These are phyloP conservation scores for Xylaria sp. DNA, from an alignment of 495 filamentous ascomycete species.

Conservation along the genomic window DNA sequence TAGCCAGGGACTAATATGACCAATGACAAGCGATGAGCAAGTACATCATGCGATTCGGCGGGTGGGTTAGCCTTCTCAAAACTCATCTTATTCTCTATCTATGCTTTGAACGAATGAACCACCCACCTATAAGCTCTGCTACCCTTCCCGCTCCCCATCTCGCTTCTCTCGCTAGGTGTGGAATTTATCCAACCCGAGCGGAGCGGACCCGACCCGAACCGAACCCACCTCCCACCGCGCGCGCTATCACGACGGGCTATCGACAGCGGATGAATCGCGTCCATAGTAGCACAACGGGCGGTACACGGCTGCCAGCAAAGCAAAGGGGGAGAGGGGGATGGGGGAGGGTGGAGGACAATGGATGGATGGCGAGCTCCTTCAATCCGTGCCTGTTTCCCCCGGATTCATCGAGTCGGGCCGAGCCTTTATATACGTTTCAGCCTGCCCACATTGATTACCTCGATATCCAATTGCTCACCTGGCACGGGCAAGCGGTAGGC, in stretches of 20 bases:
- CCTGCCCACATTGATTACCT: neutral
- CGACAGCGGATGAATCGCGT: neutral
- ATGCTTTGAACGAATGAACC: neutral
- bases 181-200: slow-evolving; percentile 13
- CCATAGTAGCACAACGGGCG: neutral
- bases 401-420: slow-evolving; percentile 2
- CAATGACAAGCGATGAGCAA: neutral
- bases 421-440: neutral
- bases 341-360: neutral
- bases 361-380: neutral
- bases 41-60: neutral
- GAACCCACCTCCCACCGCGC: neutral
- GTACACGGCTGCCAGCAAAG: slow-evolving; percentile 1
- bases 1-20: neutral
- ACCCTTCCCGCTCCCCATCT: neutral
- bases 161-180: neutral
- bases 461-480: neutral
- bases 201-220: neutral
- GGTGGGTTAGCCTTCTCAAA: neutral
- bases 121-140: neutral
- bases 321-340: neutral
- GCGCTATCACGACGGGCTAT: too few species aligned
- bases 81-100: neutral
- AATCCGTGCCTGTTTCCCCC: neutral
- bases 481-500: neutral